Conservation (phyloP, 2,329 filamentous ascomycete species). For the Fusarium clavum region DNA sequence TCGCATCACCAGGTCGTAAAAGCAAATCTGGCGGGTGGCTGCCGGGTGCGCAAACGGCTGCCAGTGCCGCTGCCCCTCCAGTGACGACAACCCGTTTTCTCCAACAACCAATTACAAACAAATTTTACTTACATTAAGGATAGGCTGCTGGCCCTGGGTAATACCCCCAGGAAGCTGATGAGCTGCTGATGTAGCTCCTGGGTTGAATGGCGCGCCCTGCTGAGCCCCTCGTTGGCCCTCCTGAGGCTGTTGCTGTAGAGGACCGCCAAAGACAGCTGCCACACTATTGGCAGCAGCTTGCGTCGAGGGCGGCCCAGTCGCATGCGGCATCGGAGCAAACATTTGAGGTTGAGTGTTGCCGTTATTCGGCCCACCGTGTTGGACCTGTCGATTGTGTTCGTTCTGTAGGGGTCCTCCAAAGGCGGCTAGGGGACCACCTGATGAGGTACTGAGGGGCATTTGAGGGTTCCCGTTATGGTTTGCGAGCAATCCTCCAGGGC, state of each 20-base stretch:
- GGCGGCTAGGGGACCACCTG: constrained; percentile 58
- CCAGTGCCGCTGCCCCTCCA: constrained; percentile 2
- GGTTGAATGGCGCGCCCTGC: constrained; percentile 56
- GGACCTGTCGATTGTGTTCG: constrained; percentile 64
- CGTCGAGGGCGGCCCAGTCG: constrained; percentile 62
- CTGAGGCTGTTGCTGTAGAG: constrained; percentile 74
- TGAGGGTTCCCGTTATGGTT: constrained; percentile 73
- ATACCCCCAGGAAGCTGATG: constrained; percentile 56
- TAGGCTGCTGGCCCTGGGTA: constrained; percentile 58
- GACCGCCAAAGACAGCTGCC: constrained; percentile 75
- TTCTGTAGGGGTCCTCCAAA: constrained; percentile 68
- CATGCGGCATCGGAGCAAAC: constrained; percentile 66
- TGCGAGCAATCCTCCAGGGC: constrained; percentile 86
- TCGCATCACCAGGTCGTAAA: constrained; percentile 31
- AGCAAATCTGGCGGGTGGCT: constrained; percentile 27
- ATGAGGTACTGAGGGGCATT: constrained; percentile 64
- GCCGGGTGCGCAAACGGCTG: constrained; percentile 21
- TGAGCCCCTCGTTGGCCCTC: constrained; percentile 67
- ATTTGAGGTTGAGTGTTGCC: constrained; percentile 64
- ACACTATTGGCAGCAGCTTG: constrained; percentile 70
- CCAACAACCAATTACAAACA: constrained; percentile 13
- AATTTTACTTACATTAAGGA: constrained; percentile 62
- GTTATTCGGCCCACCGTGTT: constrained; percentile 63
- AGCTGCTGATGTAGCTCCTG: constrained; percentile 57
- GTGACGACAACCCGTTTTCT: neutral